Evolutionary conservation across 768 basidiomycete species (phyloP).

Genomic region (Macrocybe gigantea): DNA sequence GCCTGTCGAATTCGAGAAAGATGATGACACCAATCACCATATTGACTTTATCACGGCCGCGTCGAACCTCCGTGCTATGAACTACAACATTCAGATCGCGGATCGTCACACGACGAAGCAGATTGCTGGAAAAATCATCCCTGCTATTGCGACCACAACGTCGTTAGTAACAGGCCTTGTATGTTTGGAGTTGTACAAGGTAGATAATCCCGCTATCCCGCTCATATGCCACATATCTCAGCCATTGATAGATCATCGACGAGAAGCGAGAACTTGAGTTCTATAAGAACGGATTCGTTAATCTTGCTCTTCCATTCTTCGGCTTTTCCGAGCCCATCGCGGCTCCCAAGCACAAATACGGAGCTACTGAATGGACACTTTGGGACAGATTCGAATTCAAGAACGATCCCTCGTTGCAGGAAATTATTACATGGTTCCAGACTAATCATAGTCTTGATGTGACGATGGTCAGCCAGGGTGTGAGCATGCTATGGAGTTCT

Average conservation of each 20-base stretch:
- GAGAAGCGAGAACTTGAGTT: slow-evolving; percentile 89
- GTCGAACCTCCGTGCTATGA: slow-evolving; percentile 92
- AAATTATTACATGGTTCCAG: slow-evolving; percentile 83
- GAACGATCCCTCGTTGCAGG: slow-evolving; percentile 81
- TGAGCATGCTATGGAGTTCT: slow-evolving; percentile 96
- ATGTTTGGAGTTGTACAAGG: slow-evolving; percentile 97
- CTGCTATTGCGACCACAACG: slow-evolving; percentile 98
- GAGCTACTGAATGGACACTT: slow-evolving; percentile 87
- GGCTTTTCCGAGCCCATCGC: slow-evolving; percentile 97
- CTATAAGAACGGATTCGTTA: slow-evolving; percentile 98
- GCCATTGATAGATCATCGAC: slow-evolving; percentile 72
- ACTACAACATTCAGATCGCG: slow-evolving; percentile 84
- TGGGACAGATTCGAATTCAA: slow-evolving; percentile 97
- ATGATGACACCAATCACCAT: slow-evolving; percentile 96
- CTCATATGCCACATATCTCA: slow-evolving; percentile 1
- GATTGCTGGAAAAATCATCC: slow-evolving; percentile 98
- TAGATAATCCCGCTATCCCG: slow-evolving; percentile 16
- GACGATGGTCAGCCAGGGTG: slow-evolving; percentile 95
- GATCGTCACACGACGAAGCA: slow-evolving; percentile 94
- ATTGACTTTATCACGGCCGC: slow-evolving; percentile 99
- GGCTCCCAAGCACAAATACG: slow-evolving; percentile 85
- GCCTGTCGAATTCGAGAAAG: slow-evolving; percentile 98
- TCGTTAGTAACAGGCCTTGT: slow-evolving; percentile 93
- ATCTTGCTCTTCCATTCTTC: slow-evolving; percentile 96
- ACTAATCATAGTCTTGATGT: slow-evolving; percentile 80